A percentile compares a stretch with the other conserved stretches of the same genome.
Evolutionary conservation across 768 basidiomycete species (phyloP).

Genomic region (Phanerodontia chrysosporium): DNA sequence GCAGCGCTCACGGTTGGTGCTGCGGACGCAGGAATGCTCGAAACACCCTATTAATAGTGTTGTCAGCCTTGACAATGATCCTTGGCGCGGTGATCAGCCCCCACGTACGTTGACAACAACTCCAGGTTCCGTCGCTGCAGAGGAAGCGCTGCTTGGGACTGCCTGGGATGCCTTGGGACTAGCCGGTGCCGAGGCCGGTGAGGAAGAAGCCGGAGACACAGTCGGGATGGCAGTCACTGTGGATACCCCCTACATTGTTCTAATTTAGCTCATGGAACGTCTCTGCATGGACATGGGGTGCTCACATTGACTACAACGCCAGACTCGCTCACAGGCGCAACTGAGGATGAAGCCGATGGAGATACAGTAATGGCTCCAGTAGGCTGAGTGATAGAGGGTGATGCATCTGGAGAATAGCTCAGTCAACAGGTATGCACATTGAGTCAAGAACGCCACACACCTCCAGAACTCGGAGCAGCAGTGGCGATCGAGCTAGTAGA

Average conservation of each 20-base stretch:
- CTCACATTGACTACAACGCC: conserved; percentile 5
- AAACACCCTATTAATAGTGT: conserved; percentile 15
- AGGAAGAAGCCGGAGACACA: conserved; percentile 14
- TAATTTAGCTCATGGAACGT: too few species aligned
- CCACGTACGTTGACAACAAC: background rate
- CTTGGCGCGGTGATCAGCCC: conserved; percentile 1
- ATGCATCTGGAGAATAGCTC: too few species aligned
- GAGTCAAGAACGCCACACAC: background rate
- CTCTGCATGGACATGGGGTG: too few species aligned
- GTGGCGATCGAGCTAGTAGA: background rate
- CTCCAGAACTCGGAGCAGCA: background rate
- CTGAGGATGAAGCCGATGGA: conserved; percentile 16
- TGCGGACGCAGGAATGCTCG: conserved; percentile 16
- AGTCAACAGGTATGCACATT: too few species aligned
- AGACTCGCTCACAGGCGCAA: conserved; percentile 14
- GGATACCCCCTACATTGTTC: conserved; percentile 12
- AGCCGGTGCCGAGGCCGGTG: conserved; percentile 3
- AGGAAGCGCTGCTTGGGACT: background rate
- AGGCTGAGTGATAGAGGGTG: background rate
- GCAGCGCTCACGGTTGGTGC: conserved; percentile 11
- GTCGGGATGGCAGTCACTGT: conserved; percentile 13
- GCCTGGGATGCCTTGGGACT: background rate
- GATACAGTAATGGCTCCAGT: conserved; percentile 1
- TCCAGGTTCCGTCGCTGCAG: background rate
- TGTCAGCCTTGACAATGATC: background rate